These are phyloP conservation scores for Acanthamoeba quina DNA, from an alignment of 208 protist genomes.

Conservation along the genomic window DNA sequence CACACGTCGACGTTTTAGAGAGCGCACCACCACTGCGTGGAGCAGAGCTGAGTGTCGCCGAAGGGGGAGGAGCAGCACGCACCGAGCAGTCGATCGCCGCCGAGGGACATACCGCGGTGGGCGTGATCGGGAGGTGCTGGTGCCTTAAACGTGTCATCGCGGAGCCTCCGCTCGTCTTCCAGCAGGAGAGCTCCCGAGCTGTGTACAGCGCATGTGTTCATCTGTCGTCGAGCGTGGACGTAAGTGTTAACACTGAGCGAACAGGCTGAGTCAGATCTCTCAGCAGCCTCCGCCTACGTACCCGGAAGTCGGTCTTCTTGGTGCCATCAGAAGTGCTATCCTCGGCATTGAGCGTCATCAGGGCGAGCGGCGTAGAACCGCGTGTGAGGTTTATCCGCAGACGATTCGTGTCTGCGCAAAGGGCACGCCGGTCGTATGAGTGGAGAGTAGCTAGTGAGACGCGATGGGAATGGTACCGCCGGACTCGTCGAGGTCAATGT, in stretches of 20 bases:
- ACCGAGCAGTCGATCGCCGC: slow-evolving; percentile 9
- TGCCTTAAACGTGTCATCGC: slow-evolving; percentile 53
- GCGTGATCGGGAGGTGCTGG: not conserved
- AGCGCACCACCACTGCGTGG: no score
- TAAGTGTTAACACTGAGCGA: not conserved
- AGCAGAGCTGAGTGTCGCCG: no score
- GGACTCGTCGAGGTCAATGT: slow-evolving; percentile 77
- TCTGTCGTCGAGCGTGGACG: slow-evolving; percentile 12
- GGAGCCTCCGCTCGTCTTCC: slow-evolving; percentile 55
- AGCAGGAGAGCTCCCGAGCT: slow-evolving; percentile 69
- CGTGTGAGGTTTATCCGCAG: slow-evolving; percentile 6
- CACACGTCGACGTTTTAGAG: not conserved
- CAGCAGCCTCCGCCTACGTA: not conserved
- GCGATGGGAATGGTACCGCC: not conserved
- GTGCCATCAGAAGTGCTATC: slow-evolving; percentile 38
- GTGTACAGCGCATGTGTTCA: slow-evolving; percentile 74
- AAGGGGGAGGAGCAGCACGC: no score
- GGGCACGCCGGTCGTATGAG: no score
- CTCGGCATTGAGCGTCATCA: slow-evolving; percentile 56
- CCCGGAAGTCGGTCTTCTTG: slow-evolving; percentile 61
- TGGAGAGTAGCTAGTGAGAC: no score
- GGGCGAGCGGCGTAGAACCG: not conserved
- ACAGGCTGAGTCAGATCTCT: not conserved
- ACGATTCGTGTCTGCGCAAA: not conserved
- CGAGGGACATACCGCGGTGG: not conserved